These are phyloP conservation scores for Cercospora brassicicola DNA, from an alignment of 2,329 filamentous ascomycete species.

Conservation along the genomic window DNA sequence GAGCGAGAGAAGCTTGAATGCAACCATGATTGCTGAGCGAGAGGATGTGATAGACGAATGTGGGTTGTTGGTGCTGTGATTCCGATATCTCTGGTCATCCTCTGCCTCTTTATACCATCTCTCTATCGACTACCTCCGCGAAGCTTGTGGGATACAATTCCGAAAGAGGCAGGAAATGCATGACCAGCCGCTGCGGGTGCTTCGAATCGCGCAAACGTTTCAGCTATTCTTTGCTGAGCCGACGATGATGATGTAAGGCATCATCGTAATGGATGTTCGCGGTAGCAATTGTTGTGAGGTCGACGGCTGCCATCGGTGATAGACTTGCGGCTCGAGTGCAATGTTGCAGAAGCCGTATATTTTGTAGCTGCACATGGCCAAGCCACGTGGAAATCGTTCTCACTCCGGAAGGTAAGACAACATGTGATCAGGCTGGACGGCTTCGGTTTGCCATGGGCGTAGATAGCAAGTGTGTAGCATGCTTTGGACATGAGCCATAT, in stretches of 20 bases:
- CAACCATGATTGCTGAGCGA: constrained; percentile 3
- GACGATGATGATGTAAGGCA: neutral
- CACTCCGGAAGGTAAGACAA: neutral
- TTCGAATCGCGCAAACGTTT: neutral
- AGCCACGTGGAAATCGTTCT: neutral
- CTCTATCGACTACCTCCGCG: neutral
- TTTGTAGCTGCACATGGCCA: neutral
- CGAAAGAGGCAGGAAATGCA: neutral
- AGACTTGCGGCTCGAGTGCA: neutral
- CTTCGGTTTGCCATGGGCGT: neutral
- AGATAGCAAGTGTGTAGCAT: neutral
- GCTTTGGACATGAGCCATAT: neutral
- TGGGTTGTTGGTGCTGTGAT: neutral
- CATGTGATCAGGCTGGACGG: neutral
- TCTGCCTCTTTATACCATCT: neutral
- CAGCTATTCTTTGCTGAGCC: neutral
- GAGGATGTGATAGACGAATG: neutral
- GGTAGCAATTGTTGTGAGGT: neutral
- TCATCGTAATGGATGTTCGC: neutral
- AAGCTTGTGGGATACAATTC: neutral
- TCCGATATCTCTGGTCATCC: neutral
- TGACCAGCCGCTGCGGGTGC: neutral
- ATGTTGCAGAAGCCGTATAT: neutral
- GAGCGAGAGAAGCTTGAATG: constrained; percentile 5
- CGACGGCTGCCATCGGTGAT: neutral